phyloP scores from a whole-genome alignment of 768 basidiomycete species.

The Tylopilus subfusipes region DNA sequence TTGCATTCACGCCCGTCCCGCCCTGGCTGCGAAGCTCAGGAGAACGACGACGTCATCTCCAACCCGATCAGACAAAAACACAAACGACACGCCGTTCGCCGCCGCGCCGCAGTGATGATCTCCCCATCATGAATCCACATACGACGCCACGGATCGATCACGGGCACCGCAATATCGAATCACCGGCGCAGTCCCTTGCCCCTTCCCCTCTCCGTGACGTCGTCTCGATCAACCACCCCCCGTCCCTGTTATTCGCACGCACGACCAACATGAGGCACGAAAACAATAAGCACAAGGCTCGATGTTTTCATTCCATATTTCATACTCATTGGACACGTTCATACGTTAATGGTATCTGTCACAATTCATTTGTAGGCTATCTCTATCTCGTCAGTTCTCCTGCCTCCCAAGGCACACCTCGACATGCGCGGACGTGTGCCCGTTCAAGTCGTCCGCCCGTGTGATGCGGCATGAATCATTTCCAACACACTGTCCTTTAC shows the following conservation, averaged over 20 bases:
- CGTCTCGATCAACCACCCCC: neutral
- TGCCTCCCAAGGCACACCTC: neutral
- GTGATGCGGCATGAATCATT: slow-evolving; percentile 5
- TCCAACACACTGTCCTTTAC: neutral
- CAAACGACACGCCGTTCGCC: no score
- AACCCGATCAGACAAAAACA: neutral
- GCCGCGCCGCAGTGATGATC: no score
- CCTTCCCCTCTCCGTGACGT: neutral
- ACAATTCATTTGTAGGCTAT: slow-evolving; percentile 2
- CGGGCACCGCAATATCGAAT: neutral
- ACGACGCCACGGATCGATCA: no score
- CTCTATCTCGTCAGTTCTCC: slow-evolving; percentile 3
- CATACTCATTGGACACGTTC: neutral
- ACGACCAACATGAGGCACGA: neutral
- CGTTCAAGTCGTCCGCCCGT: neutral
- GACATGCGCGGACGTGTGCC: neutral
- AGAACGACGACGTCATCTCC: neutral
- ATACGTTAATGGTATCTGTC: neutral
- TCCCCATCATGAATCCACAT: no score
- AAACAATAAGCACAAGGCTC: neutral
- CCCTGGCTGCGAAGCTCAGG: no score
- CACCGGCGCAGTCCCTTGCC: neutral
- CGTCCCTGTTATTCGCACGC: neutral
- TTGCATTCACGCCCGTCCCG: no score
- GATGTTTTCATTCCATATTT: neutral